Conservation (phyloP, 371 early-diverging fungal genomes). For the Rhizoclosmatium hyalinum region DNA sequence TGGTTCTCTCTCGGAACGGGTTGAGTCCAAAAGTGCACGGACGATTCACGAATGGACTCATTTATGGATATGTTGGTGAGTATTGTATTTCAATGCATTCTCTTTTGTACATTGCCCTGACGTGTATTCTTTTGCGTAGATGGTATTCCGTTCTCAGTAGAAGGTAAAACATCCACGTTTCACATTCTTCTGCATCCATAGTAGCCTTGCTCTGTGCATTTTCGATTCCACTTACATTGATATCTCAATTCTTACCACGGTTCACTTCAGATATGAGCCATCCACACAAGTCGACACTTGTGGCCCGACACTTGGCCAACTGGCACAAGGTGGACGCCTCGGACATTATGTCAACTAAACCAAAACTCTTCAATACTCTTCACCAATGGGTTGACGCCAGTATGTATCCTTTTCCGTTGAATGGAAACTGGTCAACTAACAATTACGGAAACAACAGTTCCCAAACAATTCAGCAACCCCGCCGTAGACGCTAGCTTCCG, state of each 20-base stretch:
- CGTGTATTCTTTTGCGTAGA: constrained; percentile 34
- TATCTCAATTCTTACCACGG: too few species aligned
- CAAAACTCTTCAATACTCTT: constrained; percentile 79
- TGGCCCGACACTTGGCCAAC: constrained; percentile 79
- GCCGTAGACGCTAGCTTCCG: constrained; percentile 69
- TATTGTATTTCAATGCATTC: not conserved
- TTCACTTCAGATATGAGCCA: constrained; percentile 68
- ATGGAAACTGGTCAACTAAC: not conserved
- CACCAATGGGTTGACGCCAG: constrained; percentile 81
- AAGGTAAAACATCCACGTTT: constrained; percentile 27
- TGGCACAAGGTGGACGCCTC: constrained; percentile 77
- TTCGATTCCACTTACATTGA: too few species aligned
- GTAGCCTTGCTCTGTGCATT: too few species aligned
- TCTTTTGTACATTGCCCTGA: not conserved
- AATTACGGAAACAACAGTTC: constrained; percentile 51
- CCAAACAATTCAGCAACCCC: constrained; percentile 66
- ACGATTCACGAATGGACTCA: constrained; percentile 85
- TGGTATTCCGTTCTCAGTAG: constrained; percentile 61
- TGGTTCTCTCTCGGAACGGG: constrained; percentile 72
- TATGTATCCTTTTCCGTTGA: constrained; percentile 34
- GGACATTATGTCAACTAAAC: constrained; percentile 48
- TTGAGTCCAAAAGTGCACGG: constrained; percentile 86
- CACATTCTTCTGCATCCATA: too few species aligned
- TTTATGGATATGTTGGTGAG: constrained; percentile 82
- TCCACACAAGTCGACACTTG: constrained; percentile 71